These are phyloP conservation scores for Ascochyta rabiei DNA, from an alignment of 2,329 filamentous ascomycete species.

Conservation along the genomic window DNA sequence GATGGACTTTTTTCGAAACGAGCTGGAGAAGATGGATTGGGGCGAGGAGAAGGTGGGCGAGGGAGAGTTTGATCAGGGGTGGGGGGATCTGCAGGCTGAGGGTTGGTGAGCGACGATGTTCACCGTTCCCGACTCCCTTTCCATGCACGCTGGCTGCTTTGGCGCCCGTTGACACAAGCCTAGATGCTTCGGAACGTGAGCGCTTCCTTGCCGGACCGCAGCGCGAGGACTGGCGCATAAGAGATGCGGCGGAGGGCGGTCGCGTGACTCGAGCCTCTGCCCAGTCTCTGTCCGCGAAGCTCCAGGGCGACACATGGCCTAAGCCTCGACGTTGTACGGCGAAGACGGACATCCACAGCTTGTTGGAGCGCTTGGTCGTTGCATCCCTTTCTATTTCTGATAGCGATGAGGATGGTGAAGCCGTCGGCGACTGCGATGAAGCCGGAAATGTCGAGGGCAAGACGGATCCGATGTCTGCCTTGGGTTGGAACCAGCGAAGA, in stretches of 20 bases:
- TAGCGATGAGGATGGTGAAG: background rate
- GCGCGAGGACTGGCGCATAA: background rate
- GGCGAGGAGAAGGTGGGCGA: constrained; percentile 37
- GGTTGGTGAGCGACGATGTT: constrained; percentile 30
- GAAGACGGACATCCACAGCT: background rate
- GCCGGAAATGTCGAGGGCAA: background rate
- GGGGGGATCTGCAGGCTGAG: constrained; percentile 37
- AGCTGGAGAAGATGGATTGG: constrained; percentile 59
- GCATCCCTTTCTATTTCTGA: background rate
- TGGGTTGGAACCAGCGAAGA: background rate
- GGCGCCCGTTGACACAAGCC: background rate
- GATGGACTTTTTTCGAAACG: constrained; percentile 56
- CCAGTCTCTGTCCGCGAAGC: background rate
- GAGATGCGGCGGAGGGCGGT: background rate
- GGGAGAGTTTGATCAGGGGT: constrained; percentile 28
- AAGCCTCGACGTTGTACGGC: background rate
- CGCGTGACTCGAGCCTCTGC: background rate
- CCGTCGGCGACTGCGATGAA: background rate
- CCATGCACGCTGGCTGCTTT: background rate
- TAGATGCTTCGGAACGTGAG: background rate
- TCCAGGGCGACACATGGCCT: background rate
- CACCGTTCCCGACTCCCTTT: background rate
- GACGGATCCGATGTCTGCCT: background rate
- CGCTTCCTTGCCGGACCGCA: background rate
- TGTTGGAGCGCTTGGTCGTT: background rate